A percentile compares a stretch with the other conserved stretches of the same genome.
phyloP scores from a whole-genome alignment of 192 early-diverging fungal genomes.

The Pilobolus umbonatus region DNA sequence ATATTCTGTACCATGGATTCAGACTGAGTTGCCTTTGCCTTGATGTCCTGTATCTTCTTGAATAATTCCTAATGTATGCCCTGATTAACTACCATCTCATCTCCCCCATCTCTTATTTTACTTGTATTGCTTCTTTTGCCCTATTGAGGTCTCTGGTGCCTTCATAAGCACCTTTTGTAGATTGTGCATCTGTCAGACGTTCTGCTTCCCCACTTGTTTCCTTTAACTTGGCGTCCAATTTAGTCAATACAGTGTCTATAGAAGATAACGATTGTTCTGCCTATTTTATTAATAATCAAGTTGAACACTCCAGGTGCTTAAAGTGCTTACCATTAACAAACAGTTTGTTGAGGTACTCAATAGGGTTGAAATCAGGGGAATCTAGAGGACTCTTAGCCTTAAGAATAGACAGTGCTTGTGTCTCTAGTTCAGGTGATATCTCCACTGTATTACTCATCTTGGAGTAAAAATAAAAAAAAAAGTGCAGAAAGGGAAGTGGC shows the following conservation, averaged over 20 bases:
- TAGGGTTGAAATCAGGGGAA: constrained; percentile 64
- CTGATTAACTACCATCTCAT: background rate
- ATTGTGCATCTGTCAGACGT: constrained; percentile 67
- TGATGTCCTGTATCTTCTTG: constrained; percentile 77
- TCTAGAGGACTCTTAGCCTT: constrained; percentile 61
- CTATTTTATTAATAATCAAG: background rate
- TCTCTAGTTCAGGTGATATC: constrained; percentile 53
- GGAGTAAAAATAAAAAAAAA: no score
- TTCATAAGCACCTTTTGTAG: constrained; percentile 49
- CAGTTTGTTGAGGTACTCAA: constrained; percentile 74
- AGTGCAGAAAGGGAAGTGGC: no score
- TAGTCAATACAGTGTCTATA: constrained; percentile 60
- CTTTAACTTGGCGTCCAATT: constrained; percentile 54
- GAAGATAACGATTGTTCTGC: constrained; percentile 60
- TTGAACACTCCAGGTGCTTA: background rate
- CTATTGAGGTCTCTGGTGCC: constrained; percentile 61
- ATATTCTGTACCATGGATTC: constrained; percentile 92
- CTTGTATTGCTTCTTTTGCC: constrained; percentile 72
- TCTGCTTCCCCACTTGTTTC: constrained; percentile 62
- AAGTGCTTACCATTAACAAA: constrained; percentile 63
- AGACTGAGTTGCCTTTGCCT: constrained; percentile 76
- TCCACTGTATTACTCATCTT: constrained; percentile 25
- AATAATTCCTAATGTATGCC: constrained; percentile 59
- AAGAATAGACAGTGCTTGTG: constrained; percentile 48
- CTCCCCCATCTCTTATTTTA: constrained; percentile 15